Percentiles rank a stretch among this genome's conserved stretches.
These are phyloP conservation scores for Trichoderma hamatum DNA, from an alignment of 2,329 filamentous ascomycete genomes.

Conservation along the genomic window DNA sequence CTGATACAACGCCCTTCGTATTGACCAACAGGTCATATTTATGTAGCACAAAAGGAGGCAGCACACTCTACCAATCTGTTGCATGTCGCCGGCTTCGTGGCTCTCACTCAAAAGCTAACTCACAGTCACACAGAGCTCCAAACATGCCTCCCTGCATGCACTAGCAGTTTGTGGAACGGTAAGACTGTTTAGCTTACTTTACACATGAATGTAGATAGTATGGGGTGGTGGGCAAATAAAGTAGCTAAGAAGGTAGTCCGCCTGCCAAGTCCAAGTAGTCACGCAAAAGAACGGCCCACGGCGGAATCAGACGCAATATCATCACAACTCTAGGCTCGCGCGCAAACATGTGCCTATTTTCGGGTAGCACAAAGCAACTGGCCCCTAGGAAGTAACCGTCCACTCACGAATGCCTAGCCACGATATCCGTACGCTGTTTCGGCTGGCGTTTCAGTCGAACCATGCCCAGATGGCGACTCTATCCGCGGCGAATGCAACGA, in stretches of 20 bases:
- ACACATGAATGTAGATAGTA: no score
- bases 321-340: neutral
- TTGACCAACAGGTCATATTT: neutral
- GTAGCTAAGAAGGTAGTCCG: neutral
- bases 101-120: neutral
- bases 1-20: neutral
- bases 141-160: neutral
- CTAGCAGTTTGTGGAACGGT: neutral
- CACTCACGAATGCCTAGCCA: neutral
- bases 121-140: neutral
- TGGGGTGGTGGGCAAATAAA: no score
- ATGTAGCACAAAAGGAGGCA: neutral
- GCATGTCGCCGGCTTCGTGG: neutral
- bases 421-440: neutral
- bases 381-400: neutral
- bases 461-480: neutral
- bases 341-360: neutral
- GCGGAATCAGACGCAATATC: neutral
- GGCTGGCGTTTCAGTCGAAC: conserved; percentile 17
- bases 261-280: neutral
- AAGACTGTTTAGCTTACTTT: neutral
- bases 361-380: neutral
- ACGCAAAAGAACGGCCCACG: neutral
- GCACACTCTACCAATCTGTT: neutral
- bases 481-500: neutral